phyloP scores from a whole-genome alignment of 306 rosid species.

The Sindora glabra region DNA sequence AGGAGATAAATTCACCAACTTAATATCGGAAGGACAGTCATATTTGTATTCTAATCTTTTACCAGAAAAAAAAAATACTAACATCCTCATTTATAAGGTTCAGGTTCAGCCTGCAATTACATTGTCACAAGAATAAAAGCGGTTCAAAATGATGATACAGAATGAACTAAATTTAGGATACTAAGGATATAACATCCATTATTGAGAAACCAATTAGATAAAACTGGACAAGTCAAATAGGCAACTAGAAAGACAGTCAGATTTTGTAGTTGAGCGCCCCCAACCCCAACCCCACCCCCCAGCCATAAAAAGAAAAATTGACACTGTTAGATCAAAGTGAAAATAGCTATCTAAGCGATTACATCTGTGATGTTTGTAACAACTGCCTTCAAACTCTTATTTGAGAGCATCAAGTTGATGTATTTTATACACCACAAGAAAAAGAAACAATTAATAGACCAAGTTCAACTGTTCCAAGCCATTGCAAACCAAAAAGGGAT shows the following conservation, averaged over 20 bases:
- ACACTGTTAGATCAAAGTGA: too few relatives aligned
- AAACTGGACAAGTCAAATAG: neutral
- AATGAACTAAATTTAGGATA: neutral
- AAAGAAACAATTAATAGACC: neutral
- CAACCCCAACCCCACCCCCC: too few relatives aligned
- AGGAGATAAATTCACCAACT: too few relatives aligned
- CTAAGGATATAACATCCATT: too few relatives aligned
- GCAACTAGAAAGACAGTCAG: too few relatives aligned
- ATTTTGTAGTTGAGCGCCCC: too few relatives aligned
- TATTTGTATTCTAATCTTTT: too few relatives aligned
- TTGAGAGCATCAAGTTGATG: too few relatives aligned
- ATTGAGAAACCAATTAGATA: neutral
- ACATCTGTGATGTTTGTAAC: neutral
- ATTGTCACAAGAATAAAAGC: neutral
- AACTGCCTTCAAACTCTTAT: neutral
- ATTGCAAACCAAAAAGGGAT: neutral
- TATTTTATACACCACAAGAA: too few relatives aligned
- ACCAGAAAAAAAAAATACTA: too few relatives aligned
- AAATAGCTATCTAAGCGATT: neutral
- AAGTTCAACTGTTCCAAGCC: neutral
- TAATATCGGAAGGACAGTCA: too few relatives aligned
- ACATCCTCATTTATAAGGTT: neutral
- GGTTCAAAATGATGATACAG: neutral
- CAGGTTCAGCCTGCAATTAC: neutral
- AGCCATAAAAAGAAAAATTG: too few relatives aligned